Evolutionary conservation across 2,329 filamentous ascomycete genomes (phyloP).

Genomic region (Akanthomyces uredinophilus): DNA sequence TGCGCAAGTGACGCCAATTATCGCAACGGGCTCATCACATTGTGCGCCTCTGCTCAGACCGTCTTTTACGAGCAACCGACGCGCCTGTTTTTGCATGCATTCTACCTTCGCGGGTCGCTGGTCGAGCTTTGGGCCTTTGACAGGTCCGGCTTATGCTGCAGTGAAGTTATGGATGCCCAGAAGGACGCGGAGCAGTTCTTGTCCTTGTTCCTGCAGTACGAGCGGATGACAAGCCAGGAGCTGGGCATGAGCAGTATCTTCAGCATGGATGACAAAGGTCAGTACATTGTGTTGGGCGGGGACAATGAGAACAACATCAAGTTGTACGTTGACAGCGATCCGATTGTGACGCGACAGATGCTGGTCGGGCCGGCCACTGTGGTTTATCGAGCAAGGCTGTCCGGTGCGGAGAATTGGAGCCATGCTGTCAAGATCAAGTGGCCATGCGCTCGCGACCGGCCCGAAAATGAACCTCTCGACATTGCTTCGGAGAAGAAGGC

Average conservation of each 20-base stretch:
- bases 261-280: not conserved
- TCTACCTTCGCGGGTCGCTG: not conserved
- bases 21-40: not conserved
- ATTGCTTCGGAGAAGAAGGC: not conserved
- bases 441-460: not conserved
- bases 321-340: not conserved
- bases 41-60: not conserved
- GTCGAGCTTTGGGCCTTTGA: not conserved
- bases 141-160: not conserved
- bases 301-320: not conserved
- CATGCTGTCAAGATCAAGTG: slow-evolving; percentile 9
- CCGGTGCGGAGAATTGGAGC: not conserved
- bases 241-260: not conserved
- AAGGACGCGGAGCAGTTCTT: not conserved
- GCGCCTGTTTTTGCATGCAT: not conserved
- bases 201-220: not conserved
- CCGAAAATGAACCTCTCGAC: not conserved
- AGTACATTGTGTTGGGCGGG: not conserved
- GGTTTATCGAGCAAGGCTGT: not conserved
- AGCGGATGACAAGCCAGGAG: not conserved
- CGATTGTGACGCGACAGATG: not conserved
- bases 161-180: not conserved
- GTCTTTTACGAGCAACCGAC: not conserved
- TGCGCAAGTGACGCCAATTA: not conserved
- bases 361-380: not conserved